Conservation (phyloP, 1,284 basidiomycete genomes). For the Malassezia cuniculi region DNA sequence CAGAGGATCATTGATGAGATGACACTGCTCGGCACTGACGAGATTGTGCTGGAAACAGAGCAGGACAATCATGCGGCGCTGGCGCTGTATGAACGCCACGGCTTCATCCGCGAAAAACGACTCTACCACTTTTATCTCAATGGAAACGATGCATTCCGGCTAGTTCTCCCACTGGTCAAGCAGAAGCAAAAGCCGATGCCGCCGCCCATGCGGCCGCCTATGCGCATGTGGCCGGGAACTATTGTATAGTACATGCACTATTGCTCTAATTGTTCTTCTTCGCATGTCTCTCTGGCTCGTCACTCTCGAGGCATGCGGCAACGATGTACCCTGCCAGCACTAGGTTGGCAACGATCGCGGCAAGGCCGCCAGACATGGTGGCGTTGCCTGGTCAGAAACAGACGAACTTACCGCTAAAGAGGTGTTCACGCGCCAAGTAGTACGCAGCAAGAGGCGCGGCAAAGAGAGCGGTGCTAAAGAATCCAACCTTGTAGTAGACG, state of each 20-base stretch:
- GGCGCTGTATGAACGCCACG: slow-evolving; percentile 74
- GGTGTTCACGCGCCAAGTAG: slow-evolving; percentile 31
- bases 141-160: slow-evolving; percentile 46
- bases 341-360: slow-evolving; percentile 40
- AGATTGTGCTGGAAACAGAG: slow-evolving; percentile 86
- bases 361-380: slow-evolving; percentile 40
- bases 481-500: slow-evolving; percentile 38
- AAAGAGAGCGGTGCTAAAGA: slow-evolving; percentile 37
- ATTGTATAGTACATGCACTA: slow-evolving; percentile 1
- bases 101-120: slow-evolving; percentile 90
- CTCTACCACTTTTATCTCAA: slow-evolving; percentile 92
- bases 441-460: slow-evolving; percentile 34
- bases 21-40: slow-evolving; percentile 10
- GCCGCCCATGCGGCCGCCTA: background rate
- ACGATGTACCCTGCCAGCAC: slow-evolving; percentile 38
- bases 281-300: slow-evolving; percentile 2
- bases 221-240: background rate
- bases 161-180: slow-evolving; percentile 29
- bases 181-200: too few species aligned
- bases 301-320: slow-evolving; percentile 38
- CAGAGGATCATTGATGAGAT: slow-evolving; percentile 17
- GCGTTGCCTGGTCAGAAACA: slow-evolving; percentile 21
- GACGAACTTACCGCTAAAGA: slow-evolving; percentile 20
- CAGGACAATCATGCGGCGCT: slow-evolving; percentile 79
- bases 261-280: slow-evolving; percentile 14